Conservation (phyloP, 768 basidiomycete genomes). For the Russula abietina region DNA sequence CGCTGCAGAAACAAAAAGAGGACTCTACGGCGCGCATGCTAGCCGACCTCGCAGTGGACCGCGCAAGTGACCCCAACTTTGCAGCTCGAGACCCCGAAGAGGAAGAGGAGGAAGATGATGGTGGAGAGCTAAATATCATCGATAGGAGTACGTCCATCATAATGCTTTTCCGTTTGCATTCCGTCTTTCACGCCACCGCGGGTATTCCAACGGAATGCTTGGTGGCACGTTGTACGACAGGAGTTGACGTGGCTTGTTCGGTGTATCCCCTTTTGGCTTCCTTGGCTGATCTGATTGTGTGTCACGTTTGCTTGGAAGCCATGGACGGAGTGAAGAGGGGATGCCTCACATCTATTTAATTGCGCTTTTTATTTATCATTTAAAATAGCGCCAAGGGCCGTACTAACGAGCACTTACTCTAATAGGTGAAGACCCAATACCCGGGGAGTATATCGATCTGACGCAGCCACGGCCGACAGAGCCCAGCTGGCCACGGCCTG, state of each 20-base stretch:
- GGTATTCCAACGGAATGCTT: neutral
- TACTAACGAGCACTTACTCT: conserved; percentile 7
- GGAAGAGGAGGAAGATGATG: conserved; percentile 42
- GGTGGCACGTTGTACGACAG: conserved; percentile 7
- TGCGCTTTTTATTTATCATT: conserved; percentile 9
- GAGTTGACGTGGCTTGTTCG: conserved; percentile 6
- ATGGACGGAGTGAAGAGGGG: neutral
- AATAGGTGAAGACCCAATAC: conserved; percentile 64
- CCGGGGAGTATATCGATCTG: conserved; percentile 71
- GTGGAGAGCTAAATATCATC: conserved; percentile 49
- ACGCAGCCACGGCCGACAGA: conserved; percentile 51
- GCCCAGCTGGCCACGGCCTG: conserved; percentile 70
- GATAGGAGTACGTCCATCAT: conserved; percentile 55
- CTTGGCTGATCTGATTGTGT: conserved; percentile 9
- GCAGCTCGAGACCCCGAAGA: conserved; percentile 50
- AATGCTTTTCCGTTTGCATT: conserved; percentile 4
- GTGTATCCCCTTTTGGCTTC: conserved; percentile 5
- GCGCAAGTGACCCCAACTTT: conserved; percentile 52
- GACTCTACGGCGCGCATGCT: conserved; percentile 75
- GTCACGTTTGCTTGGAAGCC: neutral
- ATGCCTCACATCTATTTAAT: neutral
- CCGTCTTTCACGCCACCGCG: neutral
- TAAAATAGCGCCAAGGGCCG: conserved; percentile 17
- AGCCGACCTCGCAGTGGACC: conserved; percentile 74
- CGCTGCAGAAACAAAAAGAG: conserved; percentile 58